Evolutionary conservation across 805 yeast species (phyloP), one percentile per base, ranked within the genome.

Genomic region (Teunomyces pallodes): DNA sequence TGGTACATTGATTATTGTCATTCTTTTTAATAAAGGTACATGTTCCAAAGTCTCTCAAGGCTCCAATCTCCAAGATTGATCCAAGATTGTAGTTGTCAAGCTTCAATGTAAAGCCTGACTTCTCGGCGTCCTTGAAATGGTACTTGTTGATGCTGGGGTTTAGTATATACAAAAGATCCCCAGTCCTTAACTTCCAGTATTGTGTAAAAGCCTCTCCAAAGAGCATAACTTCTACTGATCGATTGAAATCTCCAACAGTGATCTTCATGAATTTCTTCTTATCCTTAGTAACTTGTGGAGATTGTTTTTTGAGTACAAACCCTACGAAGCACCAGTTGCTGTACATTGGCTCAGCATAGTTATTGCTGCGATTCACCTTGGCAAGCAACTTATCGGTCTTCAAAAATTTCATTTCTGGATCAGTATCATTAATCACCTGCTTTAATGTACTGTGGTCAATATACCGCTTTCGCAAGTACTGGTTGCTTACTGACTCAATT

Each of bases 321-420:
- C 96, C 97, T n/a, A 85, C 58, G 1, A 83, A 77, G n/a, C 84
- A 84, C 86, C 90, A 90, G 60, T 91, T 90, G 3, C 85, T 66
- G 57, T 84, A 84, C 30, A 68, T 66, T 0, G 96, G 96, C 42
- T 86, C 86, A 5, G 66, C 61, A 59, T 79, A 90, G 33, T 52
- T 42, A 16, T 79, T 71, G 0, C 96, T 94, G 2, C 94, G 85
- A 27, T 62, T 54, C 1, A 90, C 82, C 53, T 83, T 82, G 1
- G 89, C 85, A 54, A 81, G 74, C 2, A 86, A 62, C 54, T 83
- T 81, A 8, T 78, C 77, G 2, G 88, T 61, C 36, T 86, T 69
- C 41, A 87, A 64, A 0, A 84, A 61, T 54, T 83, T 82, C 50
- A 79, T 20, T 2, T 42, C 30, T 6, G 45, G 42, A 39, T 53